Evolutionary conservation across 805 yeast genomes (phyloP), one percentile per base, ranked within the genome.

Genomic region (Lachancea thermotolerans): DNA sequence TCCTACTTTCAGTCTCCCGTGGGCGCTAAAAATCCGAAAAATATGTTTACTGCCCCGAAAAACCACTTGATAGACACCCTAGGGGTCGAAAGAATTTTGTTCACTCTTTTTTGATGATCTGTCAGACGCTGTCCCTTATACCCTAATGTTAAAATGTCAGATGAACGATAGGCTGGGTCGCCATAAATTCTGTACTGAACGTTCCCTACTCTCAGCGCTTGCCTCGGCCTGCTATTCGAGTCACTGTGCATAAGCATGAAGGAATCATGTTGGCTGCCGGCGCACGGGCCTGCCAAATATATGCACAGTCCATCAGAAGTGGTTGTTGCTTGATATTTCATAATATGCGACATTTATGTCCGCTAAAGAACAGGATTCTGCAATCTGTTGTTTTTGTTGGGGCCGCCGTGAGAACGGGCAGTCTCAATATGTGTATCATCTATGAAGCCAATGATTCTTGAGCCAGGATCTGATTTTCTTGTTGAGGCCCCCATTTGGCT

Each of bases 41-140:
- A 18, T 40, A 11, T 40, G 31, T 18, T 40, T 40, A 40, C 37
- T 17, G 43, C 43, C 15, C 37, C 43, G 15, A 40, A 40, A 21
- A 40, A 40, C 36, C 37, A 40, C 43, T 40, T 30, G 28, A 32
- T 32, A 3, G 43, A 40, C 5, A 17, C 43, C 16, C 43, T 32
- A 32, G 43, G 31, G 25, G 30, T 21, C 15, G 37, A 31, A 15
- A 40, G 25, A 17, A 21, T 33, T 17, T 18, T 40, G 17, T 21
- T 40, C 31, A 30, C 12, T 25, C 16, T 16, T 33, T 33, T 32
- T 40, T 40, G 37, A 17, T 38, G 35, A 15, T 27, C 17, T 12
- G 41, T 38, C 41, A 38, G 35, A 14, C 21, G 21, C 32, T 29
- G 41, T 15, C 35, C 41, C 16, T 29, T 14, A 30, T 14, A 29